phyloP scores from a whole-genome alignment of 2,329 filamentous ascomycete species.

The Pseudocercospora musae region DNA sequence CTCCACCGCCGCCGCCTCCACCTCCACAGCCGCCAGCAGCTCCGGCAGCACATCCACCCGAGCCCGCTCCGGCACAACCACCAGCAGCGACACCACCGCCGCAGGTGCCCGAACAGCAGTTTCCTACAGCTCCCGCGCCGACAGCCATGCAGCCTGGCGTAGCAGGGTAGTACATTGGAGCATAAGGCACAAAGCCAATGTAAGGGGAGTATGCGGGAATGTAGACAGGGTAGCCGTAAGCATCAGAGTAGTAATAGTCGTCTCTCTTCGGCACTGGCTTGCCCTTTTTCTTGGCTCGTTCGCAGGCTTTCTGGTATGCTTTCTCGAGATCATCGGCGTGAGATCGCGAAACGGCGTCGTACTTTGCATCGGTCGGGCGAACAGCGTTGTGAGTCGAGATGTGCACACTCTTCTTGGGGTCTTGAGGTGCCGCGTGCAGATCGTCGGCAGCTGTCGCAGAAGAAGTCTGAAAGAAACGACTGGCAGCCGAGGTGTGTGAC shows the following conservation, averaged over 20 bases:
- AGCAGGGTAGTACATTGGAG: slow-evolving; percentile 39
- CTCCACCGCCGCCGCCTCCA: not conserved
- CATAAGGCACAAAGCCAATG: slow-evolving; percentile 41
- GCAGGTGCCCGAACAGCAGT: slow-evolving; percentile 48
- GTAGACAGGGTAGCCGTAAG: slow-evolving; percentile 39
- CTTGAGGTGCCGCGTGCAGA: slow-evolving; percentile 45
- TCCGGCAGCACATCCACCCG: slow-evolving; percentile 8
- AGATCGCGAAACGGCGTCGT: slow-evolving; percentile 16
- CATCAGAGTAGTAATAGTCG: slow-evolving; percentile 40
- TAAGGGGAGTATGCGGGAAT: slow-evolving; percentile 38
- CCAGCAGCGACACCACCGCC: slow-evolving; percentile 32
- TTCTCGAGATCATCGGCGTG: slow-evolving; percentile 48
- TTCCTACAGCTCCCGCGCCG: slow-evolving; percentile 41
- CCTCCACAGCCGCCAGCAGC: slow-evolving; percentile 3
- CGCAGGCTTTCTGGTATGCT: slow-evolving; percentile 51
- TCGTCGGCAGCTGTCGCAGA: slow-evolving; percentile 31
- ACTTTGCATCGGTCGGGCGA: slow-evolving; percentile 27
- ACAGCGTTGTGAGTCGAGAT: slow-evolving; percentile 73
- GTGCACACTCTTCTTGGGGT: slow-evolving; percentile 60
- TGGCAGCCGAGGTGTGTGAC: slow-evolving; percentile 50
- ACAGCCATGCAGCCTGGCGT: slow-evolving; percentile 47
- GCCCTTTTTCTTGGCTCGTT: slow-evolving; percentile 39
- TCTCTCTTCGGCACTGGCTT: slow-evolving; percentile 36
- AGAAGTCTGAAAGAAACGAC: slow-evolving; percentile 46
- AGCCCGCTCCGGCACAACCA: slow-evolving; percentile 7